A percentile compares a stretch with the other conserved stretches of the same genome.
Conservation (phyloP, 805 yeast genomes). For the Yamadazyma philogaea region DNA sequence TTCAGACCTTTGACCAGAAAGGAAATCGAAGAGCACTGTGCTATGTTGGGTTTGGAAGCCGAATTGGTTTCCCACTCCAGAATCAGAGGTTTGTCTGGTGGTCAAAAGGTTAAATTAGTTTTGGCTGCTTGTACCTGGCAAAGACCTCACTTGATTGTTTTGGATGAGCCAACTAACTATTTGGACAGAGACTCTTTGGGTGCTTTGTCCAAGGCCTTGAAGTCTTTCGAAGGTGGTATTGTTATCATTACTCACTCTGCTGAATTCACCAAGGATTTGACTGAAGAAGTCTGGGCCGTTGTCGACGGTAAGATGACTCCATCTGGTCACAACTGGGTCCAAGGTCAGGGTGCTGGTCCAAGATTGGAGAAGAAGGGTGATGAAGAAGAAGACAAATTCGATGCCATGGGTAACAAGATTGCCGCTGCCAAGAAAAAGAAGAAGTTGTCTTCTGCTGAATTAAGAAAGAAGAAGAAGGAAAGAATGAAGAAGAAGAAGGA, state of each 20-base stretch:
- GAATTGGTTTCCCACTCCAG: conserved; percentile 99
- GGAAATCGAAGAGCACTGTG: conserved; percentile 99
- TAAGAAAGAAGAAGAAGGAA: conserved; percentile 99
- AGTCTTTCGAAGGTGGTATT: conserved; percentile 99
- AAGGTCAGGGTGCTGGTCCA: conserved; percentile 99
- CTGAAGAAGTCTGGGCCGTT: conserved; percentile 99
- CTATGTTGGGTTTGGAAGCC: conserved; percentile 96
- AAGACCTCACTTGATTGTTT: conserved; percentile 98
- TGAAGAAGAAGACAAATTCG: conserved; percentile 97
- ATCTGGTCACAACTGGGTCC: conserved; percentile 99
- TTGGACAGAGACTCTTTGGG: conserved; percentile 99
- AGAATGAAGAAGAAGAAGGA: conserved; percentile 99
- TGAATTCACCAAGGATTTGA: conserved; percentile 98
- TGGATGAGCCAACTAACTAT: conserved; percentile 99
- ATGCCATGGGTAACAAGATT: conserved; percentile 99
- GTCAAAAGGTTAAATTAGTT: conserved; percentile 99
- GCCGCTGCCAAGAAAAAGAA: conserved; percentile 93
- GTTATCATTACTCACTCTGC: conserved; percentile 99
- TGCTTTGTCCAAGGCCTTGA: conserved; percentile 98
- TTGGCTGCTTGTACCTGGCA: conserved; percentile 99
- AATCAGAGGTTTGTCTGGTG: conserved; percentile 99
- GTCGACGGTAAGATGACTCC: conserved; percentile 98
- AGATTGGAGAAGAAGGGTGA: conserved; percentile 96
- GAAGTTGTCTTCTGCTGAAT: conserved; percentile 97
- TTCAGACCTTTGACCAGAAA: conserved; percentile 99